Evolutionary conservation across 2,329 filamentous ascomycete species (phyloP), one percentile per base, ranked within the genome.

Genomic region (Domatiomyces globalis): DNA sequence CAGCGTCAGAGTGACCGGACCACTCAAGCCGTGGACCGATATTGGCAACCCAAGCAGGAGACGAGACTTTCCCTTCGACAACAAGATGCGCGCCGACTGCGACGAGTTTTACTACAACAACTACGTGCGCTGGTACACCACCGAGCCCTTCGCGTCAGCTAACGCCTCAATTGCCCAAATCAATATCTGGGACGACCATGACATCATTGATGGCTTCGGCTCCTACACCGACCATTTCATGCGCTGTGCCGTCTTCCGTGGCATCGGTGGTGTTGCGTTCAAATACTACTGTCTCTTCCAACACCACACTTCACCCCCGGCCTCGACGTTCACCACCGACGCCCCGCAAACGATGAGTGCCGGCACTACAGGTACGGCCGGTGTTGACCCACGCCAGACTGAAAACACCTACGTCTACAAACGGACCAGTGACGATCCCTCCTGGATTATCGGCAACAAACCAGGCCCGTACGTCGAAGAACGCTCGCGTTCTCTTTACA

Each of bases 251-350:
- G 79, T 83, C 6, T 83, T 83, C 66, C 72, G 79, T 25, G 80
- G 80, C 18, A 81, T 83, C 60, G 80, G 80, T 22, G 79, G 78
- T 22, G 69, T 73, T 18, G 68, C 71, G 6, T 72, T 70, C 63
- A 79, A 79, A 60, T 79, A 83, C 67, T 83, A 83, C 63, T 71
- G 79, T 56, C 71, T 83, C 12, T 83, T 83, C 69, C 79, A 83
- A 60, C 75, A 89, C 61, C 90, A 95, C 62, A 71, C 94, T 48
- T 79, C 89, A 10, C 90, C 90, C 1, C 88, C 90, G 0, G 73
- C 77, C 56, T 89, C 85, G 27, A 95, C 89, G 1, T 95, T 83
- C 65, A 95, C 87, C 2, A 86, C 86, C 1, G 84, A 85, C 74
- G 72, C 76, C 2, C 75, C 77, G 0, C 68, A 74, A 56, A 80